Evolutionary conservation across 2,329 filamentous ascomycete genomes (phyloP), one percentile per base, ranked within the genome.

Genomic region (Calonectria henricotiae): DNA sequence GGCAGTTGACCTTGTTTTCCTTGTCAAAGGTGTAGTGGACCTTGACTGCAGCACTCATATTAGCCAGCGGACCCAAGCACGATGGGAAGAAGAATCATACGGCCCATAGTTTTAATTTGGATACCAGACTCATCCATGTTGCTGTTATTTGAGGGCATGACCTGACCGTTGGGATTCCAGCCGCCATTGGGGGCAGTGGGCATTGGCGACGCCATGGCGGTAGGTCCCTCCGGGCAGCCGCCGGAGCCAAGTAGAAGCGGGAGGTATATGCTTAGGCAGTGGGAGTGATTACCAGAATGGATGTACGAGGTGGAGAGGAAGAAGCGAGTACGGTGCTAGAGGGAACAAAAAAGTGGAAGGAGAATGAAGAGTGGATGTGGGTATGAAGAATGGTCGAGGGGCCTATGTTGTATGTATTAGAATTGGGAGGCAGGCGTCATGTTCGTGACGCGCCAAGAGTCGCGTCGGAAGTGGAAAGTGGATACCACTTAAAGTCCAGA

Each of bases 21-120:
- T 92, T 91, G 82, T 98, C 95, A 84, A 98, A 98, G 37, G 95
- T 98, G 84, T 98, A 99, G 71, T 97, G 91, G 61, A 98, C 93
- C 87, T 98, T 98, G 83, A 98, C 95, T 97, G 82, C 47, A 75
- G 43, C 47, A 61, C 46, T 47, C 13, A 25, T 51, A 76, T 77
- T 73, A 77, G 77, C 68, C 25, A 74, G 55, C 13, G 20, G 64
- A 72, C 49, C 7, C 60, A 43, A 67, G 27, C 30, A 30, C 62
- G 12, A 62, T 23, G 62, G 62, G 62, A 27, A 68, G 55, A 69
- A 47, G 62, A 54, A 68, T 61, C 90, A 81, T 89, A 93, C 91
- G 87, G 83, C 90, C 90, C 90, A 94, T 92, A 47, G 86, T 85
- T 78, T 88, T 89, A 80, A 89, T 80, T 79, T 89, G 88, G 69